Percentiles rank a stretch among this genome's conserved stretches.
These are phyloP conservation scores for Linderina pennispora DNA, from an alignment of 192 early-diverging fungal genomes.

Conservation along the genomic window DNA sequence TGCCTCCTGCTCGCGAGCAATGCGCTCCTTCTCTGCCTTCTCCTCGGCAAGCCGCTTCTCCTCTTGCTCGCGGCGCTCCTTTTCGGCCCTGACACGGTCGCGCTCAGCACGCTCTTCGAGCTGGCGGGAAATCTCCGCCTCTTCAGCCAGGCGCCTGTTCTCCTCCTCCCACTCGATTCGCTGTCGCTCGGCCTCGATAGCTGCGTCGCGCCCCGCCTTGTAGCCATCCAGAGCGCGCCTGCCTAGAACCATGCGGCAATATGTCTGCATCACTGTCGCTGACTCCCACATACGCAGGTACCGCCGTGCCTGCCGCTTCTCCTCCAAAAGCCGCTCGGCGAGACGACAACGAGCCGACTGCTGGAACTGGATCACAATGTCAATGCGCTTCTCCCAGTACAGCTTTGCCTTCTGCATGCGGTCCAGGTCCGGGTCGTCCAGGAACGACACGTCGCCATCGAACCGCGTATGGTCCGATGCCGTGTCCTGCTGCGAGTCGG, in stretches of 20 bases:
- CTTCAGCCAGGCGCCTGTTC: conserved; percentile 4
- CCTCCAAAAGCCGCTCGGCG: conserved; percentile 47
- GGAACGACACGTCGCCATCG: conserved; percentile 19
- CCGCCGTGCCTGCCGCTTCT: conserved; percentile 45
- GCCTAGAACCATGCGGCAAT: conserved; percentile 51
- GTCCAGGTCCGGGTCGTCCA: conserved; percentile 32
- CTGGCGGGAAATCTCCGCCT: conserved; percentile 5
- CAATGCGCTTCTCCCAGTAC: conserved; percentile 46
- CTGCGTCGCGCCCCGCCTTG: conserved; percentile 7
- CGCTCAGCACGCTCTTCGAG: conserved; percentile 9
- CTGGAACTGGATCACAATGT: conserved; percentile 48
- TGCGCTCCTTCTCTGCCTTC: background rate
- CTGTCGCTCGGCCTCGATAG: background rate
- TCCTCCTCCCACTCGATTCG: background rate
- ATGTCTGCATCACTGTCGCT: conserved; percentile 48
- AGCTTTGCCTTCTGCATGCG: conserved; percentile 43
- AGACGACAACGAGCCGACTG: conserved; percentile 33
- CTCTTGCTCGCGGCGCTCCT: conserved; percentile 2
- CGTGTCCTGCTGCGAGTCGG: background rate
- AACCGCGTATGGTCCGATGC: background rate
- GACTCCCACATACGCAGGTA: conserved; percentile 51
- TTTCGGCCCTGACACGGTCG: conserved; percentile 7
- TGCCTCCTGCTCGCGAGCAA: conserved; percentile 1
- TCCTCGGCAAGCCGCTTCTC: background rate
- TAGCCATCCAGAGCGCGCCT: conserved; percentile 26